Evolutionary conservation across 108 stramenopile genomes (phyloP).

Genomic region (Conticribra weissflogii): DNA sequence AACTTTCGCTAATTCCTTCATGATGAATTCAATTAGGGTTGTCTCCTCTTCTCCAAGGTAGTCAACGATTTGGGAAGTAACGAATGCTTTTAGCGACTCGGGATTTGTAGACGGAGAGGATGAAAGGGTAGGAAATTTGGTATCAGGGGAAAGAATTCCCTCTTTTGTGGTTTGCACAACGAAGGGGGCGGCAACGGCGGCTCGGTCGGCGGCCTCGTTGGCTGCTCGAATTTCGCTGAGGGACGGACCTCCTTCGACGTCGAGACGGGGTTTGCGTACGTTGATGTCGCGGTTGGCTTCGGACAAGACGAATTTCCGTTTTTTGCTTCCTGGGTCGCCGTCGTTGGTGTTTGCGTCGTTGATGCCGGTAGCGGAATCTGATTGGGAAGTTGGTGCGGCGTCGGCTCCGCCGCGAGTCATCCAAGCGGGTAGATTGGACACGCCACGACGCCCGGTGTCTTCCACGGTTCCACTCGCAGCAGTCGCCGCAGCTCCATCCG

Average conservation of each 20-base stretch:
- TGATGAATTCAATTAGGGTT: conserved; percentile 75
- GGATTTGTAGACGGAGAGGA: conserved; percentile 9
- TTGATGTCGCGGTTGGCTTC: conserved; percentile 54
- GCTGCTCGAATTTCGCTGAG: conserved; percentile 52
- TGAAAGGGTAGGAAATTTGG: conserved; percentile 56
- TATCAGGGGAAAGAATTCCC: conserved; percentile 21
- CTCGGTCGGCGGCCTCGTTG: conserved; percentile 49
- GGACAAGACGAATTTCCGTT: conserved; percentile 54
- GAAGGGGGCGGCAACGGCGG: conserved; percentile 11
- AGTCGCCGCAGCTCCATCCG: conserved; percentile 15
- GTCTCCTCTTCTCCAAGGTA: conserved; percentile 76
- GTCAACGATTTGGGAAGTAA: conserved; percentile 69
- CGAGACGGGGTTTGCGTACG: conserved; percentile 42
- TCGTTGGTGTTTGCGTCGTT: too few species aligned
- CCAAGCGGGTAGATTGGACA: conserved; percentile 84
- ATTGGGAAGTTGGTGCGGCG: conserved; percentile 3
- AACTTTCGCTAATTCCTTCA: conserved; percentile 55
- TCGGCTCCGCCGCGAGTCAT: conserved; percentile 61
- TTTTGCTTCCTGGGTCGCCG: conserved; percentile 34
- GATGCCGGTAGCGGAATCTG: too few species aligned
- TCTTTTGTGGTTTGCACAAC: conserved; percentile 39
- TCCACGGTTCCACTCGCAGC: conserved; percentile 12
- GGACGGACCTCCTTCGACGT: conserved; percentile 32
- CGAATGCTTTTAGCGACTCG: conserved; percentile 48
- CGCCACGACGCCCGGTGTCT: conserved; percentile 59